Conservation (phyloP, 768 basidiomycete genomes). For the Sutorius australiensis region DNA sequence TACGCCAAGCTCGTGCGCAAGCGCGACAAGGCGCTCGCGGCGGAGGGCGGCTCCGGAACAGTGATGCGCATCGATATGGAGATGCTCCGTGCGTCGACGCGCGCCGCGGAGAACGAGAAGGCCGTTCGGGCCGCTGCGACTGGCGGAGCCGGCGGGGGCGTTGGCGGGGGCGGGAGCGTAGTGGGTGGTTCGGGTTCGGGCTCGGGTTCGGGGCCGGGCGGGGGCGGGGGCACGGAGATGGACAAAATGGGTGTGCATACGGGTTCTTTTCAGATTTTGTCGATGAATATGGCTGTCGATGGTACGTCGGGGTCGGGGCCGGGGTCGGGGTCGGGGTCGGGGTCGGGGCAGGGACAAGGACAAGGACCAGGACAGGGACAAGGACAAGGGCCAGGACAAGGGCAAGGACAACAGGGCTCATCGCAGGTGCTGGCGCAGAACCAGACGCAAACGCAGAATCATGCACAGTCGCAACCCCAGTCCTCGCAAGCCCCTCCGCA, state of each 20-base stretch:
- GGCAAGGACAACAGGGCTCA: slow-evolving; percentile 1
- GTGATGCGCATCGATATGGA: slow-evolving; percentile 65
- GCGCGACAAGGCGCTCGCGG: slow-evolving; percentile 57
- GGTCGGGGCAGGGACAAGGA: too few relatives aligned
- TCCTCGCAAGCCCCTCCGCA: slow-evolving; percentile 12
- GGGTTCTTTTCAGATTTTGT: slow-evolving; percentile 54
- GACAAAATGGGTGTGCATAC: slow-evolving; percentile 45
- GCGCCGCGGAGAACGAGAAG: slow-evolving; percentile 47
- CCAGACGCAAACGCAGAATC: slow-evolving; percentile 1
- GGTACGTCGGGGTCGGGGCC: slow-evolving; percentile 10
- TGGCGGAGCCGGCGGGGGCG: slow-evolving; percentile 21
- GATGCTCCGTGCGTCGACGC: slow-evolving; percentile 66
- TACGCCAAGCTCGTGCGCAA: slow-evolving; percentile 83
- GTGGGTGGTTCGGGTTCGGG: too few relatives aligned
- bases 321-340: too few relatives aligned
- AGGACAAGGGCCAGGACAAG: background rate
- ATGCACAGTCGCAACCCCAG: slow-evolving; percentile 1
- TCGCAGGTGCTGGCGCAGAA: background rate
- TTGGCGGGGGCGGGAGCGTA: slow-evolving; percentile 4
- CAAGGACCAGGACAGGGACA: too few relatives aligned
- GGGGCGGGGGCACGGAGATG: slow-evolving; percentile 11
- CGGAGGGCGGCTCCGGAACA: slow-evolving; percentile 46
- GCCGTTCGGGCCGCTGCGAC: slow-evolving; percentile 27
- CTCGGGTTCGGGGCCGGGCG: background rate
- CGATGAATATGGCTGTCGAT: slow-evolving; percentile 22